Evolutionary conservation across 2,329 filamentous ascomycete species (phyloP).

Genomic region (Setomelanomma holmii): DNA sequence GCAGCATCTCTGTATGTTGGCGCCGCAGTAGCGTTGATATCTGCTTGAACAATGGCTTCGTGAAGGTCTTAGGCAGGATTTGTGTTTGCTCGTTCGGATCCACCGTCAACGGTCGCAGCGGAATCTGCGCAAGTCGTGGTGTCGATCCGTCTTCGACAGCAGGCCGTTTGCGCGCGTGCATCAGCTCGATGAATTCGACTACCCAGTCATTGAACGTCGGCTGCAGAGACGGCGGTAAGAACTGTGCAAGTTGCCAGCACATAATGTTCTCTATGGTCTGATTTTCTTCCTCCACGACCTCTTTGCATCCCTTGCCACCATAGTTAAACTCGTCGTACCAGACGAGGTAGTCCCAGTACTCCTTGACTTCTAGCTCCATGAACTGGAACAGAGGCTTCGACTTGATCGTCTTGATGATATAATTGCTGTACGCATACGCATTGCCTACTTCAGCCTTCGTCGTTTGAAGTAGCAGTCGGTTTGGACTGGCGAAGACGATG

Average conservation of each 20-base stretch:
- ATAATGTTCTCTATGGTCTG: slow-evolving; percentile 90
- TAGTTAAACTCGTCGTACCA: slow-evolving; percentile 99
- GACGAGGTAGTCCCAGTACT: slow-evolving; percentile 98
- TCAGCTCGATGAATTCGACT: slow-evolving; percentile 91
- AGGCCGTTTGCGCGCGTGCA: slow-evolving; percentile 81
- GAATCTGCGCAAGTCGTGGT: slow-evolving; percentile 66
- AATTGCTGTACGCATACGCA: slow-evolving; percentile 95
- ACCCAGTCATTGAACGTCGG: slow-evolving; percentile 90
- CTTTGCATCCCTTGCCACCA: slow-evolving; percentile 87
- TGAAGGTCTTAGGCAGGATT: slow-evolving; percentile 82
- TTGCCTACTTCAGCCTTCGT: slow-evolving; percentile 97
- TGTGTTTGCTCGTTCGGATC: slow-evolving; percentile 65
- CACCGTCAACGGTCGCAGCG: slow-evolving; percentile 61
- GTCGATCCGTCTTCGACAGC: slow-evolving; percentile 59
- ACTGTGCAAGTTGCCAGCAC: slow-evolving; percentile 97
- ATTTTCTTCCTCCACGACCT: slow-evolving; percentile 77
- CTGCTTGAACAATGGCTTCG: slow-evolving; percentile 88
- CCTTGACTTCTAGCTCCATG: slow-evolving; percentile 94
- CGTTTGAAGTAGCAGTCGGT: slow-evolving; percentile 89
- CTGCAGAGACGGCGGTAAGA: slow-evolving; percentile 81
- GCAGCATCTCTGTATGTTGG: slow-evolving; percentile 86
- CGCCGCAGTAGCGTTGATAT: slow-evolving; percentile 81
- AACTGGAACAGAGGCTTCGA: slow-evolving; percentile 96
- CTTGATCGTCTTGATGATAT: slow-evolving; percentile 97
- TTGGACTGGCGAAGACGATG: slow-evolving; percentile 92